These are phyloP conservation scores for Dichotomocladium elegans DNA, from an alignment of 371 early-diverging fungal genomes.

Conservation along the genomic window DNA sequence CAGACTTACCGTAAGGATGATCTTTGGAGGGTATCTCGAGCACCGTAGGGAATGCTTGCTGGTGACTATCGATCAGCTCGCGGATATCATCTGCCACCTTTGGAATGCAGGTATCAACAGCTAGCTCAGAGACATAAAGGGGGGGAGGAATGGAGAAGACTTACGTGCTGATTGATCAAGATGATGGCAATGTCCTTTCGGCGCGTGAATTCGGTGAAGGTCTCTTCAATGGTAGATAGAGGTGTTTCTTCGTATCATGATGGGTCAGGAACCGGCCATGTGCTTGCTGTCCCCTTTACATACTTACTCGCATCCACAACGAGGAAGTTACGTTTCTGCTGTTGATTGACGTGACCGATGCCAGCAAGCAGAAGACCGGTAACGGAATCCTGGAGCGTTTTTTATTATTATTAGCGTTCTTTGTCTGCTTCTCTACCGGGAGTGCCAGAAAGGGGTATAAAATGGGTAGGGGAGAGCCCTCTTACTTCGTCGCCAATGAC, in stretches of 20 bases:
- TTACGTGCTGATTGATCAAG: conserved; percentile 94
- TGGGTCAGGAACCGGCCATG: neutral
- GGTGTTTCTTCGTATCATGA: conserved; percentile 73
- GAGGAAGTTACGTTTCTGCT: conserved; percentile 89
- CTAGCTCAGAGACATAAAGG: no score
- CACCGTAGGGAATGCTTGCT: conserved; percentile 92
- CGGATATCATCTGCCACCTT: conserved; percentile 94
- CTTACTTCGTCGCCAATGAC: conserved; percentile 95
- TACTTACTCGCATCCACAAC: conserved; percentile 90
- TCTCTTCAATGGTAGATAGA: conserved; percentile 83
- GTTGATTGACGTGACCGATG: conserved; percentile 86
- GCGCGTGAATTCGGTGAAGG: conserved; percentile 83
- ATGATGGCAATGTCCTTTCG: conserved; percentile 97
- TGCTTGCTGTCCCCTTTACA: neutral
- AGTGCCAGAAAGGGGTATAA: neutral
- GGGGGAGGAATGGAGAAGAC: neutral
- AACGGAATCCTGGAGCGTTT: conserved; percentile 92
- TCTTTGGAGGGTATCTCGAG: conserved; percentile 99
- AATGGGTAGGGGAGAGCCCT: neutral
- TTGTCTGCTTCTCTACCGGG: no score
- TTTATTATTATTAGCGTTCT: no score
- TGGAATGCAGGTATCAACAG: no score
- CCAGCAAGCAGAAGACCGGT: conserved; percentile 97
- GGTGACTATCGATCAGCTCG: conserved; percentile 83
- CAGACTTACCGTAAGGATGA: conserved; percentile 82